Evolutionary conservation across 495 filamentous ascomycete species (phyloP).

Genomic region (Neurospora sp.): DNA sequence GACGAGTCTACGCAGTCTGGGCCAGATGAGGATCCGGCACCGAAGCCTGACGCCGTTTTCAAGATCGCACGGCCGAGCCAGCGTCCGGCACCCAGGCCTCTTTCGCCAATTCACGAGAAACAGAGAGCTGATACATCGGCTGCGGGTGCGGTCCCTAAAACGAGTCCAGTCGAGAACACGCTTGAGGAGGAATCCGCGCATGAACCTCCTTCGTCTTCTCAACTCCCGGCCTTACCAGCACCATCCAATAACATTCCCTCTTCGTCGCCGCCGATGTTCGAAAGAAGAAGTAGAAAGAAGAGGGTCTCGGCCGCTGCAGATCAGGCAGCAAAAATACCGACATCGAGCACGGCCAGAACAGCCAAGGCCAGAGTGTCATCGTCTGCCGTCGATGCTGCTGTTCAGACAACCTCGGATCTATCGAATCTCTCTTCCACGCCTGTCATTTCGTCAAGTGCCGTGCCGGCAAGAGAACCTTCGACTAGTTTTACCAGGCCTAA

Average conservation of each 20-base stretch:
- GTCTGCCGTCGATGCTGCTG: neutral
- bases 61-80: conserved; percentile 6
- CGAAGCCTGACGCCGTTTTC: neutral
- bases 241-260: neutral
- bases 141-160: conserved; percentile 29
- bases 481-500: neutral
- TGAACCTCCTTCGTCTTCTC: neutral
- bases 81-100: neutral
- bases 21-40: conserved; percentile 6
- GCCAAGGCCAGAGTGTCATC: neutral
- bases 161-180: conserved; percentile 20
- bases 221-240: neutral
- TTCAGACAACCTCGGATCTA: neutral
- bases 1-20: conserved; percentile 17
- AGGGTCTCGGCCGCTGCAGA: neutral
- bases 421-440: conserved; percentile 26
- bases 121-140: neutral
- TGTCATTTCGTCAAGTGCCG: conserved; percentile 17
- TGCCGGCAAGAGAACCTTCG: conserved; percentile 15
- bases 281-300: neutral
- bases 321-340: neutral
- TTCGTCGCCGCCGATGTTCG: neutral
- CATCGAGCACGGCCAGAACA: neutral
- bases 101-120: neutral
- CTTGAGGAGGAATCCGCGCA: neutral